Base-by-base conservation (phyloP, 495 filamentous ascomycete genomes). In the Lophium mytilinum region DNA sequence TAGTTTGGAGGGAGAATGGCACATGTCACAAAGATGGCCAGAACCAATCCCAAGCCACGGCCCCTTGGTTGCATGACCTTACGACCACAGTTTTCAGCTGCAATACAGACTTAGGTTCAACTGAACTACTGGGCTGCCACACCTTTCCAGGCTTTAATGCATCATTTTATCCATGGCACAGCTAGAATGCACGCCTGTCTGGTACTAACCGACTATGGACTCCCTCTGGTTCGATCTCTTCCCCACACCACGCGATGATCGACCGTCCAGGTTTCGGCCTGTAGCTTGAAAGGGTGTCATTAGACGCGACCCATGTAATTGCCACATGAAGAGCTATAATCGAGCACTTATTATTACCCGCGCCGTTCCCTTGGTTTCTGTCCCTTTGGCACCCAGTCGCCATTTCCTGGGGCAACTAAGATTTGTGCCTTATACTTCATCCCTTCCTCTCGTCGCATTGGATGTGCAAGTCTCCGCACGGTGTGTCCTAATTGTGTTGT, bases 191-290 rank as follows among this genome's bases (percentile, higher is more conserved):
- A 30, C 24, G 24, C 24, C 24, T 30, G 24, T 6, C 24, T 30
- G 24, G 24, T 6, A 30, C 24, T 30, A 30, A 30, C 24, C 24
- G 2, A 30, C 3, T 30, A 30, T 6, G 6, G 24, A 30, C 2
- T 30, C 24, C 24, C 24, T 6, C 6, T 39, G 58, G 37, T 36
- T 24, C 9, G 39, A 39, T 15, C 42, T 35, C 49, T 57, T 50
- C 49, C 36, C 58, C 58, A 61, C 34, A 49, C 39, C 15, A 50
- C 11, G 9, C 34, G 30, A 36, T 24, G 53, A 61, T 56, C 58
- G 46, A 35, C 52, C 45, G 34, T 48, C 53, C 54, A 21, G 43
- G 43, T 47, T 19, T 47, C 43, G 18, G 18, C 4, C 4, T 47
- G n/a, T n/a, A 9, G 42, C 42, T 17, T 46, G 15, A 18, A 8